Evolutionary conservation across 345 rosid genomes (phyloP), one percentile per base, ranked within the genome.

Genomic region (Melaleuca quinquenervia): DNA sequence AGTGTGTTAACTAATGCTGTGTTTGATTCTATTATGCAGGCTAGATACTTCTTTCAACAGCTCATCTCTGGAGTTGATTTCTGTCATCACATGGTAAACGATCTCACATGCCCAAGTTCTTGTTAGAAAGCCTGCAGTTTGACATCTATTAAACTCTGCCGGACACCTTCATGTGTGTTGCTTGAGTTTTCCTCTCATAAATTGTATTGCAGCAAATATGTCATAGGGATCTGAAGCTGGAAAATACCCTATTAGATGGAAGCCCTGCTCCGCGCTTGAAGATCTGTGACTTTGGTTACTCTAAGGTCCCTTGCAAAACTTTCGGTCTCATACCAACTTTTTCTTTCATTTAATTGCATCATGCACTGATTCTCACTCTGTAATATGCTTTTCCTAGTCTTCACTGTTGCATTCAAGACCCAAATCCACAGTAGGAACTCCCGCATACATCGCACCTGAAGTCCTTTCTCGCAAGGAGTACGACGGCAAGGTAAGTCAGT

Each of bases 41-140:
- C 95, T 83, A 94, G 99, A 87, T 94, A 96, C 90, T 96, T 96
- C 94, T 96, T 96, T 86, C 99, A 96, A 92, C 99, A 96, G 89
- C 92, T 96, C 58, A 94, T 93, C 84, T 95, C 96, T 14, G 98
- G 99, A 5, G 99, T 96, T 64, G 89, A 92, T 86, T 96, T 89
- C 85, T 96, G 99, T 86, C 99, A 96, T 84, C 89, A 89, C 70
- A 91, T 94, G 98, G 98, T 96, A 94, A 87, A 29, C 53, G 45
- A 50, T 20, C 84, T 82, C 80, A 18, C 26, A 18, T 44, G 3
- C 48, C 80, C 48, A 20, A 70, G 12, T 36, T 44, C 22, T 70
- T 36, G 48, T 36, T 41, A 20, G 44, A 32, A 70, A 36, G 78
- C 48, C 48, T 70, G 20, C 48, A 32, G 78, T 11, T 70, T 32